These are phyloP conservation scores for Syncephalis plumigaleata DNA, from an alignment of 371 early-diverging fungal genomes.

Conservation along the genomic window DNA sequence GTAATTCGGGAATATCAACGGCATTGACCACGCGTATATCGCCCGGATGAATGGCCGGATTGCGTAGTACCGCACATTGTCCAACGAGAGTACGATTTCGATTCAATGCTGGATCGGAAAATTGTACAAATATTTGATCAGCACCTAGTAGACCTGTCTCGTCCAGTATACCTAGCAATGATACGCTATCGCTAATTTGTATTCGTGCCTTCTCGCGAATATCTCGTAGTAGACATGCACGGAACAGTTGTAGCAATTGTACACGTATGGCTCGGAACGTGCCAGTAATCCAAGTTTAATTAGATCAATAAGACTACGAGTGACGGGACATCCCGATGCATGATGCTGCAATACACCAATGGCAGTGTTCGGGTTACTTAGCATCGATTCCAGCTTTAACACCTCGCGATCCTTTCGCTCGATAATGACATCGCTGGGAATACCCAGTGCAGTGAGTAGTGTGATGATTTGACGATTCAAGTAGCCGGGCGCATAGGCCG, in stretches of 20 bases:
- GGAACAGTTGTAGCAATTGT: conserved; percentile 32
- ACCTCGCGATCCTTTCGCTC: conserved; percentile 25
- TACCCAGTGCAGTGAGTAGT: conserved; percentile 39
- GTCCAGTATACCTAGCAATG: conserved; percentile 63
- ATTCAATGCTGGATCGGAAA: conserved; percentile 2
- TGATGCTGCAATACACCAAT: conserved; percentile 23
- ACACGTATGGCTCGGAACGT: conserved; percentile 29
- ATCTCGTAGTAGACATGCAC: conserved; percentile 32
- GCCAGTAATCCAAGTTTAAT: conserved; percentile 38
- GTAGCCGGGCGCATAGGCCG: conserved; percentile 31
- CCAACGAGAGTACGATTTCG: conserved; percentile 17
- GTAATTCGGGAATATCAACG: conserved; percentile 34
- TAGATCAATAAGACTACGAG: conserved; percentile 24
- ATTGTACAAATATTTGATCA: conserved; percentile 47
- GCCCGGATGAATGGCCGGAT: conserved; percentile 74
- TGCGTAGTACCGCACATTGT: conserved; percentile 34
- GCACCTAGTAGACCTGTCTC: conserved; percentile 45
- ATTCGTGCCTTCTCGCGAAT: conserved; percentile 52
- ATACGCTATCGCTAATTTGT: conserved; percentile 39
- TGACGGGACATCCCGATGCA: conserved; percentile 32
- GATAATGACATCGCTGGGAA: conserved; percentile 32
- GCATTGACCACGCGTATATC: conserved; percentile 52
- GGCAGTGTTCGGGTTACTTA: conserved; percentile 22
- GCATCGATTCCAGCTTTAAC: conserved; percentile 19
- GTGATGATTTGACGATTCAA: conserved; percentile 61